Base-by-base conservation (phyloP, 805 yeast genomes). In the Lipomyces sp. region DNA sequence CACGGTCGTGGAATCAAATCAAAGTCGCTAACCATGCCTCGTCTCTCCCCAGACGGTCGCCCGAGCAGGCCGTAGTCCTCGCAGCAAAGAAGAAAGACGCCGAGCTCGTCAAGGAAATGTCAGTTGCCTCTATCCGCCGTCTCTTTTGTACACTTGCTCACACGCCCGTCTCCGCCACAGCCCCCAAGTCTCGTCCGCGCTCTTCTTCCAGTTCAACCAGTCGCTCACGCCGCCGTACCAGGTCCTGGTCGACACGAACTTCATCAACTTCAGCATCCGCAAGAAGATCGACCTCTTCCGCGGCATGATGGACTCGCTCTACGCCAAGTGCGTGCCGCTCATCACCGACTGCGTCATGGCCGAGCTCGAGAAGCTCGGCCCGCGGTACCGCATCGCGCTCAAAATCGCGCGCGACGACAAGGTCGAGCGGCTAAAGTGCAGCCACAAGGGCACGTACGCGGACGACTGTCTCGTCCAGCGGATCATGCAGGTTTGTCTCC, bases 171-270 rank as follows among this genome's bases (percentile, higher is more conserved):
- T 11, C 23, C 18, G 53, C 62, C 68, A 3, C 70, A 76, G 65
- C 14, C 98, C 98, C 2, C 98, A 93, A 70, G 96, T 93, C 1
- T 89, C 97, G 1, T 86, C 95, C 48, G 95, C 98, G 0, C 75
- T 93, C 39, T 93, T 93, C 68, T 93, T 93, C 75, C 96, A 91
- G 67, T 91, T 81, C 67, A 93, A 93, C 67, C 84, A 83, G 66
- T 88, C 97, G 16, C 86, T 93, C 59, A 88, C 86, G 68, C 98
- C 98, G n/a, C 98, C 98, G 39, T 93, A 93, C 65, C 98, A 93
- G 68, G 91, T 93, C 3, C 76, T 93, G 18, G 83, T 93, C 44
- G 98, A 93, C 80, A 93, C 98, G 26, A 93, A 93, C 74, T 93
- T 93, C 70, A 86, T 93, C 69, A 93, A 93, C 73, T 90, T 90